Base-by-base conservation (phyloP, 306 rosid genomes). In the Styphnolobium japonicum region DNA sequence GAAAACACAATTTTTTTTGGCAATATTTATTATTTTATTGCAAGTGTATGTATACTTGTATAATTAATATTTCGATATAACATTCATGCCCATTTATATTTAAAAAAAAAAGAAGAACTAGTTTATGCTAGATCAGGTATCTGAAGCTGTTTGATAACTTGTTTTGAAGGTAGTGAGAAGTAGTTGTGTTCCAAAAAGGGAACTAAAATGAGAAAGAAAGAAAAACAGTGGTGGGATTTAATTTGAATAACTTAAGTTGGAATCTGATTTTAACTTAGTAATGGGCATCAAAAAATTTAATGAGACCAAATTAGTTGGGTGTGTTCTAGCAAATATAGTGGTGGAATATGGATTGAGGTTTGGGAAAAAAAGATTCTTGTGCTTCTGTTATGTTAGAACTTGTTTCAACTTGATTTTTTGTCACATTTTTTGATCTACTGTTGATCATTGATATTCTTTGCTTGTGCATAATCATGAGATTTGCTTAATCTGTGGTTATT, bases 371-470 rank as follows among this genome's bases (percentile, higher is more conserved):
- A 55, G 25, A 71, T 36, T 75, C 34, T 61, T 56, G 7, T 73
- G 29, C 62, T 76, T 57, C 7, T 63, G 61, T 25, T 43, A 15
- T 27, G 67, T 53, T 69, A 37, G 33, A 64, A 77, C 19, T 49
- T 49, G 5, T 22, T 67, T 53, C 48, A 70, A 52, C 70, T 39
- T 67, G 56, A 69, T 75, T 82, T 64, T 61, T 45, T 66, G 71
- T 71, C 61, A 39, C 5, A 45, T 33, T 49, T 48, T 36, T 72
- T 34, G 6, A 10, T 79, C 15, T 63, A 10, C 75, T 64, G 37
- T 12, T 51, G 25, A 57, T 75, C 63, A 23, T 25, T 71, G n/a
- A 51, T 39, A 22, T 56, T 2, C 39, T 69, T 19, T 66, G 9
- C 40, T 40, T 37, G 46, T 58, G 58, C 60, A 71, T 19, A 52